phyloP scores from a whole-genome alignment of 306 rosid genomes.

The Cucurbita moschata region DNA sequence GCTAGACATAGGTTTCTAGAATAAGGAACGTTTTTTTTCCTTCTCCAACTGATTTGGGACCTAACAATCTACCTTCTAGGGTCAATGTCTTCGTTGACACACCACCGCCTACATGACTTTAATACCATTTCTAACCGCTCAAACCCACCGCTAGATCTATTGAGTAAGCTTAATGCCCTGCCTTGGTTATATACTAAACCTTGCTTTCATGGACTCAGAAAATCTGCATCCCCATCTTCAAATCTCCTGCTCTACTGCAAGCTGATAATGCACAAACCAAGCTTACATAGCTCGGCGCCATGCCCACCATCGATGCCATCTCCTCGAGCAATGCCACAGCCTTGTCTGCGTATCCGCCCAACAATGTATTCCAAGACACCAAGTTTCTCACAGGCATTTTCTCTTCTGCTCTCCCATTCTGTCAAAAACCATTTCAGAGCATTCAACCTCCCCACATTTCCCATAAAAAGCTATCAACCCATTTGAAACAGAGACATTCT shows the following conservation, averaged over 20 bases:
- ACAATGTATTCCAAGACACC: too few species aligned
- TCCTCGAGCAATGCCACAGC: conserved; percentile 51
- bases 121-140: conserved; percentile 18
- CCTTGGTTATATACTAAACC: conserved; percentile 45
- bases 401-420: conserved; percentile 33
- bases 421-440: conserved; percentile 43
- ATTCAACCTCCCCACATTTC: conserved; percentile 42
- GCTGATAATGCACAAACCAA: conserved; percentile 66
- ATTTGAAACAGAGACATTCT: conserved; percentile 44
- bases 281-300: conserved; percentile 59
- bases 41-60: too few species aligned
- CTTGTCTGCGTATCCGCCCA: conserved; percentile 24
- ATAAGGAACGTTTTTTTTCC: too few species aligned
- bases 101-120: too few species aligned
- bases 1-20: too few species aligned
- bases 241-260: conserved; percentile 67
- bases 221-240: conserved; percentile 51
- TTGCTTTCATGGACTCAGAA: conserved; percentile 49
- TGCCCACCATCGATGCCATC: conserved; percentile 18
- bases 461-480: conserved; percentile 81
- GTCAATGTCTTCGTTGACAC: too few species aligned
- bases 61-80: too few species aligned
- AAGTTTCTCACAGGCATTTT: too few species aligned
- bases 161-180: conserved; percentile 73
- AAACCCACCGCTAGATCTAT: conserved; percentile 33